Conservation (phyloP, 805 yeast genomes). For the Candida germanica region DNA sequence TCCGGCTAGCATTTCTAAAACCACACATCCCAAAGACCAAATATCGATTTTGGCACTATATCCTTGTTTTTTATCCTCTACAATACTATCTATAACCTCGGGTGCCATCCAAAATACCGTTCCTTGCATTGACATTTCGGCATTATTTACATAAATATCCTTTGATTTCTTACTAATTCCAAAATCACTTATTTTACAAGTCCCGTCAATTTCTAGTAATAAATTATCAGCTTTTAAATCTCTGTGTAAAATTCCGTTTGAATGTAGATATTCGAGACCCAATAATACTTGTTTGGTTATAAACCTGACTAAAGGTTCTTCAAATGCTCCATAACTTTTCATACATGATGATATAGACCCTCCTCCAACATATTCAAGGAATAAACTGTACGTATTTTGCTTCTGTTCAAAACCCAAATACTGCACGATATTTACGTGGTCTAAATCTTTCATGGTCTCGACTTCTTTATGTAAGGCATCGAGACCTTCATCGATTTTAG, state of each 20-base stretch:
- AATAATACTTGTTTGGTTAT: slow-evolving; percentile 75
- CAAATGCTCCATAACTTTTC: slow-evolving; percentile 79
- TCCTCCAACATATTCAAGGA: slow-evolving; percentile 95
- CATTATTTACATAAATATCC: slow-evolving; percentile 84
- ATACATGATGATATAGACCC: slow-evolving; percentile 91
- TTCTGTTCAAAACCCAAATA: slow-evolving; percentile 88
- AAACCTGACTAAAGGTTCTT: slow-evolving; percentile 68
- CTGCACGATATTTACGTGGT: slow-evolving; percentile 92
- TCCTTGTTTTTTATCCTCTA: slow-evolving; percentile 74
- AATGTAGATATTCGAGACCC: slow-evolving; percentile 86
- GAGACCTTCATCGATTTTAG: slow-evolving; percentile 56
- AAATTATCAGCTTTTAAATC: slow-evolving; percentile 94
- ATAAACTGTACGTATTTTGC: slow-evolving; percentile 74
- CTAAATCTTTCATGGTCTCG: slow-evolving; percentile 88
- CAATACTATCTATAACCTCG: slow-evolving; percentile 86
- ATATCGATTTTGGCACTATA: slow-evolving; percentile 97
- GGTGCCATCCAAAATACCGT: slow-evolving; percentile 99
- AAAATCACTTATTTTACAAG: slow-evolving; percentile 93
- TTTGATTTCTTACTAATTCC: slow-evolving; percentile 80
- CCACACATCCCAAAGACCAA: slow-evolving; percentile 98
- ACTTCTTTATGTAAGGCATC: slow-evolving; percentile 89
- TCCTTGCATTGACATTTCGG: slow-evolving; percentile 98
- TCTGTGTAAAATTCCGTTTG: slow-evolving; percentile 83
- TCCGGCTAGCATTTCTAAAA: slow-evolving; percentile 96
- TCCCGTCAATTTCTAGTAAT: slow-evolving; percentile 84